A percentile compares a stretch with the other conserved stretches of the same genome.
Conservation (phyloP, 768 basidiomycete species). For the Mycena galopus region DNA sequence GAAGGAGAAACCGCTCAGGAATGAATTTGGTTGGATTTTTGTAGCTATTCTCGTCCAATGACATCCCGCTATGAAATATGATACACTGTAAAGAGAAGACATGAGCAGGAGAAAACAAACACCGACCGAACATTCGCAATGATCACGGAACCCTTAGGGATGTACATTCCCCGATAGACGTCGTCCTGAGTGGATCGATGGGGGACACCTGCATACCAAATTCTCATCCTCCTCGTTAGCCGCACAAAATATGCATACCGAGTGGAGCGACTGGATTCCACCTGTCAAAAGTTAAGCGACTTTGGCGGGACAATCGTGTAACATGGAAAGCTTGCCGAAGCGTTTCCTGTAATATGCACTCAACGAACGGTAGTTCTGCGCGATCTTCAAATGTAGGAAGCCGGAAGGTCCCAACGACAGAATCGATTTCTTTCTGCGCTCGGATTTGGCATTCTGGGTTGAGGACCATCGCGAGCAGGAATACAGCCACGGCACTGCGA, state of each 20-base stretch:
- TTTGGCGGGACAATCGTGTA: neutral
- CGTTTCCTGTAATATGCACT: constrained; percentile 35
- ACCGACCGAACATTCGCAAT: constrained; percentile 50
- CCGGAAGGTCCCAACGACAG: constrained; percentile 41
- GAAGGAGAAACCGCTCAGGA: constrained; percentile 4
- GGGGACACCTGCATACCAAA: constrained; percentile 44
- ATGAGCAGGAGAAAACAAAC: constrained; percentile 4
- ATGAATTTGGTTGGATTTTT: neutral
- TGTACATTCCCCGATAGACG: constrained; percentile 48
- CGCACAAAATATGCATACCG: constrained; percentile 4
- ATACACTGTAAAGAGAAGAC: constrained; percentile 11
- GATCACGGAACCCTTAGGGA: constrained; percentile 51
- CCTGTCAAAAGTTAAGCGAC: constrained; percentile 13
- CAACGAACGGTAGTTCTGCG: constrained; percentile 14
- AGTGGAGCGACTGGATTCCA: constrained; percentile 34
- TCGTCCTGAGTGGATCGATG: constrained; percentile 49
- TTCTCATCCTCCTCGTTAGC: neutral
- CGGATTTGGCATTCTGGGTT: constrained; percentile 45
- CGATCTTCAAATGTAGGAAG: constrained; percentile 32
- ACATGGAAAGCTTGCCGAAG: constrained; percentile 22
- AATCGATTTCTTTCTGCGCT: constrained; percentile 47
- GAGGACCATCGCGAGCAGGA: constrained; percentile 48
- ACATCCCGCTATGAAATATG: constrained; percentile 17
- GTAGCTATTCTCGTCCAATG: constrained; percentile 5
- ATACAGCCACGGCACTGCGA: constrained; percentile 36